These are phyloP conservation scores for Knufia fluminis DNA, from an alignment of 2,329 filamentous ascomycete genomes.

Conservation along the genomic window DNA sequence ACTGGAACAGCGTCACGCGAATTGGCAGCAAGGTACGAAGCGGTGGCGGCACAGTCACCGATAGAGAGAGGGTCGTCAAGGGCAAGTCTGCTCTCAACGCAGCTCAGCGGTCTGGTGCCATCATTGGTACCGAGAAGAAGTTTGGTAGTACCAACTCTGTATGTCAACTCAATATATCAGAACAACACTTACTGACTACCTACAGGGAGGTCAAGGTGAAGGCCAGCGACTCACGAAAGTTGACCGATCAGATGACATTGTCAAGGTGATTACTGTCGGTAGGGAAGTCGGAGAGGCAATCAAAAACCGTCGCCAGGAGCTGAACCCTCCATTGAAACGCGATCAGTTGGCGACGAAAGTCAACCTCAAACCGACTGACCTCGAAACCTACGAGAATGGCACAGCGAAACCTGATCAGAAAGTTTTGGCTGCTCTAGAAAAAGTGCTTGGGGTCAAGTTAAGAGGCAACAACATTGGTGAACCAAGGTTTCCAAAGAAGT, in stretches of 20 bases:
- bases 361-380: slow-evolving; percentile 71
- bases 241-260: slow-evolving; percentile 92
- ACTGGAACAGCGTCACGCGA: slow-evolving; percentile 85
- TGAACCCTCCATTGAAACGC: slow-evolving; percentile 93
- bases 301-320: slow-evolving; percentile 64
- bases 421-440: slow-evolving; percentile 67
- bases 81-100: slow-evolving; percentile 81
- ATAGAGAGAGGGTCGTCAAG: slow-evolving; percentile 80
- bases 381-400: slow-evolving; percentile 80
- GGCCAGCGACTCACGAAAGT: slow-evolving; percentile 97
- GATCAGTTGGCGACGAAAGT: slow-evolving; percentile 77
- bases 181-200: slow-evolving; percentile 12
- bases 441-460: slow-evolving; percentile 78
- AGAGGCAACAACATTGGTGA: slow-evolving; percentile 76
- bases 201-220: slow-evolving; percentile 50
- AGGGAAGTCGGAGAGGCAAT: slow-evolving; percentile 74
- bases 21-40: slow-evolving; percentile 79
- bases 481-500: slow-evolving; percentile 66
- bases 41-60: slow-evolving; percentile 44
- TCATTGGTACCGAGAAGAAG: slow-evolving; percentile 90
- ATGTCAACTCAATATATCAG: slow-evolving; percentile 33
- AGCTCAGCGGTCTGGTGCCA: slow-evolving; percentile 66
- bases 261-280: slow-evolving; percentile 90
- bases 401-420: slow-evolving; percentile 73
- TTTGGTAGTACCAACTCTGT: slow-evolving; percentile 67